Evolutionary conservation across 768 basidiomycete genomes (phyloP), one percentile per base, ranked within the genome.

Genomic region (Leccinum variicolor): DNA sequence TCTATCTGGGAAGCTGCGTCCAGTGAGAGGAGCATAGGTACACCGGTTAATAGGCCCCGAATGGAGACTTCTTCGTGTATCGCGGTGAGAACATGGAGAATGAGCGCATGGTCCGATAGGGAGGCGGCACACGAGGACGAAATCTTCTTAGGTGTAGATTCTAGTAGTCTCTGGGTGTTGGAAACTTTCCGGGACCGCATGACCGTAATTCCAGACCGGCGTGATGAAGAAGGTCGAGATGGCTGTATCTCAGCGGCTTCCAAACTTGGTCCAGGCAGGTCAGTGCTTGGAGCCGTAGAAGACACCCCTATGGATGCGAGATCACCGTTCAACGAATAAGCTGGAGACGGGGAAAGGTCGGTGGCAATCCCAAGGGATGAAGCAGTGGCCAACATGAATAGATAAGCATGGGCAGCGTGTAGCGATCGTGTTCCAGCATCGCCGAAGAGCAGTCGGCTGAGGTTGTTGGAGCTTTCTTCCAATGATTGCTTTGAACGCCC

Each of bases 11-110:
- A 74, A 10, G 82, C 82, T 7, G 65, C 70, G 55, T 90, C 83
- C 51, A 96, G 70, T 2, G 90, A 85, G n/a, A 92, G 68, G 26
- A 97, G 72, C 91, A 97, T 94, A 5, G 94, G 94, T 33, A 92
- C 73, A 21, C 92, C 90, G 2, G 85, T 84, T 17, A 94, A 73
- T 41, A 96, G 64, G 3, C 85, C 89, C 43, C 87, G 83, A 26
- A 87, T 74, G 1, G 94, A 93, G n/a, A 91, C 70, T 51, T 86
- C 79, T 60, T 86, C 77, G 51, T 92, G 87, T 26, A 91, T 77
- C 3, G 82, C 80, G 6, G 76, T 79, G 36, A 96, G 78, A 29
- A 94, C 79, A 46, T 82, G 79, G 43, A 89, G 75, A 31, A 93
- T 81, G 65, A 85, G 83, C 9, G 83, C 78, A 67, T 91, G 92